Evolutionary conservation across 257 asterid species (phyloP).

Genomic region (Solanum clarkiae): DNA sequence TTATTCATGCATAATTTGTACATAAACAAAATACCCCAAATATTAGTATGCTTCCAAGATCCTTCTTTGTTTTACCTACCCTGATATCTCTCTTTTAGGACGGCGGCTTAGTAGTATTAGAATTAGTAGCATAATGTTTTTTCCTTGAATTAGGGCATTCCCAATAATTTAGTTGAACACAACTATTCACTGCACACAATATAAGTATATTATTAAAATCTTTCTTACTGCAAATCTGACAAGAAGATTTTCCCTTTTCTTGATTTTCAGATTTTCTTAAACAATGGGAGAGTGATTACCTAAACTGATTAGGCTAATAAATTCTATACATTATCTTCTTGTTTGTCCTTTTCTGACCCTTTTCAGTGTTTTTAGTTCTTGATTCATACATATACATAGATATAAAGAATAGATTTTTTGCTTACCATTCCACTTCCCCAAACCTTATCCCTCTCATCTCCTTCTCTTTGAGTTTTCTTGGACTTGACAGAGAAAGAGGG

Average conservation of each 20-base stretch:
- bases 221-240: background rate
- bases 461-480: background rate
- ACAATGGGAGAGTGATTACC: background rate
- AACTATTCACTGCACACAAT: background rate
- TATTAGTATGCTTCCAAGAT: background rate
- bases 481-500: slow-evolving; percentile 1
- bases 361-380: background rate
- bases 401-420: background rate
- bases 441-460: background rate
- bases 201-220: background rate
- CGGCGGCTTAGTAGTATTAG: background rate
- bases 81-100: background rate
- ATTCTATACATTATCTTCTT: background rate
- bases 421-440: background rate
- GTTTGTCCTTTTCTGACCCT: background rate
- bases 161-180: background rate
- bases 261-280: background rate
- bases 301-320: background rate
- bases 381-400: background rate
- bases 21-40: background rate
- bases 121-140: background rate
- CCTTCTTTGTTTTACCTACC: background rate
- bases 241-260: background rate
- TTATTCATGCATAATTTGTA: no score
- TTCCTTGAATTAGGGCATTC: background rate